Evolutionary conservation across 352 stramenopile species (phyloP).

Genomic region (Globisporangium nunn): DNA sequence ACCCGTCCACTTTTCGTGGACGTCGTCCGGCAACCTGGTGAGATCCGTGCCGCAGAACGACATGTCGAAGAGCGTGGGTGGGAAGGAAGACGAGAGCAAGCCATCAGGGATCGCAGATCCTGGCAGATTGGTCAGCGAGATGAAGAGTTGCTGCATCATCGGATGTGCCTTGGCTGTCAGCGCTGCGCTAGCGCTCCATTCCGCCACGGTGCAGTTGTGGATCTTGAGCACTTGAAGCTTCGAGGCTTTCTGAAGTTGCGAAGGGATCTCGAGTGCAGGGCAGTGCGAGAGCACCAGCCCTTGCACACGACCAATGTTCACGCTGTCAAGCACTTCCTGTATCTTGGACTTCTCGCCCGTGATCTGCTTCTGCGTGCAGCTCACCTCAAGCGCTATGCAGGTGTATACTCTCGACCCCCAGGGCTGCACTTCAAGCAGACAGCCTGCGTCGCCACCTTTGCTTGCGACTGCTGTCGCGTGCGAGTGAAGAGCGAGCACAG

Average conservation of each 20-base stretch:
- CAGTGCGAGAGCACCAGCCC: slow-evolving; percentile 18
- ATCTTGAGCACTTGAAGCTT: slow-evolving; percentile 19
- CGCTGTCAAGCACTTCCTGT: not conserved
- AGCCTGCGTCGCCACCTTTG: slow-evolving; percentile 2
- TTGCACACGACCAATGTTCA: slow-evolving; percentile 4
- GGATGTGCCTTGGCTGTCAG: slow-evolving; percentile 6
- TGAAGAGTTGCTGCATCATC: slow-evolving; percentile 10
- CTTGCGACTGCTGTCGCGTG: slow-evolving; percentile 15
- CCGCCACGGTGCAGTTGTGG: slow-evolving; percentile 11
- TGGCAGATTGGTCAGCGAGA: slow-evolving; percentile 17
- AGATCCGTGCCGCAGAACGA: slow-evolving; percentile 8
- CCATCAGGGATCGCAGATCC: slow-evolving; percentile 4
- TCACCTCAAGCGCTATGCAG: slow-evolving; percentile 7
- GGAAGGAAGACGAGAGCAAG: slow-evolving; percentile 1
- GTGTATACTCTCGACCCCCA: slow-evolving; percentile 16
- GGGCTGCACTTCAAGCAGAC: slow-evolving; percentile 11
- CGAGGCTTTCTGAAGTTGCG: slow-evolving; percentile 8
- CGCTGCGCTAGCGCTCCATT: slow-evolving; percentile 10
- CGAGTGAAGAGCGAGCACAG: slow-evolving; percentile 2
- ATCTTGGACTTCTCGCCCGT: not conserved
- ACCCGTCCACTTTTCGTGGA: slow-evolving; percentile 7
- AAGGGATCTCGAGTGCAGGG: slow-evolving; percentile 9
- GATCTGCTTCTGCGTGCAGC: slow-evolving; percentile 4
- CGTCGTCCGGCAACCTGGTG: slow-evolving; percentile 4
- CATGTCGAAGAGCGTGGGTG: slow-evolving; percentile 6